A percentile compares a stretch with the other conserved stretches of the same genome.
Evolutionary conservation across 306 rosid species (phyloP).

Genomic region (Corylus heterophylla): DNA sequence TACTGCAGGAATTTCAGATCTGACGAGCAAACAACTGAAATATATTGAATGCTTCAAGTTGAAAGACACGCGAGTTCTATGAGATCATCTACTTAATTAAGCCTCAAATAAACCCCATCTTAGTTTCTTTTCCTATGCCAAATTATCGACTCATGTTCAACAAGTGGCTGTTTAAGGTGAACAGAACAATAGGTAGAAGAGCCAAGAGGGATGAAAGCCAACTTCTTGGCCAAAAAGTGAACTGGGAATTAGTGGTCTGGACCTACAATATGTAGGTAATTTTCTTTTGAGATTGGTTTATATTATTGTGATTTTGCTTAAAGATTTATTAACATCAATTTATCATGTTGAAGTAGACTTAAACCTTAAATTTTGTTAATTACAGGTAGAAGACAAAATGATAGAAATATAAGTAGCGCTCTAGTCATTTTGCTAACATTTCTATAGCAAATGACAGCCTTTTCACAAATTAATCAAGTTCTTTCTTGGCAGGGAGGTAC

Average conservation of each 20-base stretch:
- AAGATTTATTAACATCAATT: not conserved
- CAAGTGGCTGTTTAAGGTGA: not conserved
- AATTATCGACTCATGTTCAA: not conserved
- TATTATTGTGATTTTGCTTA: not conserved
- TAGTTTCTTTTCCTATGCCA: conserved; percentile 4
- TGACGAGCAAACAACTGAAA: not conserved
- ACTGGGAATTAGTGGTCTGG: conserved; percentile 3
- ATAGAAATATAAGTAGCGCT: not conserved
- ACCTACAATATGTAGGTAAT: not conserved
- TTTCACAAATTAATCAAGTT: not conserved
- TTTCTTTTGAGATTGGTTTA: not conserved
- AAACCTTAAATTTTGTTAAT: not conserved
- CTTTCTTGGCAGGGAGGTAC: not conserved
- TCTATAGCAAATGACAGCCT: not conserved
- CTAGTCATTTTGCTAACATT: not conserved
- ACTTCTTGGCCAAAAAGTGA: conserved; percentile 16
- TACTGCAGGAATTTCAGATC: not conserved
- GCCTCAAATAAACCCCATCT: conserved; percentile 12
- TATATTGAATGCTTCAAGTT: not conserved
- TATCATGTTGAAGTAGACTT: not conserved
- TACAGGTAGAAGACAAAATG: not conserved
- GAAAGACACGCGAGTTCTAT: not conserved
- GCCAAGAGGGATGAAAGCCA: conserved; percentile 19
- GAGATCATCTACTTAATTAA: not conserved
- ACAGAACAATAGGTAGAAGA: not conserved